Conservation (phyloP, 2,329 filamentous ascomycete species). For the Colletotrichum abscissum region DNA sequence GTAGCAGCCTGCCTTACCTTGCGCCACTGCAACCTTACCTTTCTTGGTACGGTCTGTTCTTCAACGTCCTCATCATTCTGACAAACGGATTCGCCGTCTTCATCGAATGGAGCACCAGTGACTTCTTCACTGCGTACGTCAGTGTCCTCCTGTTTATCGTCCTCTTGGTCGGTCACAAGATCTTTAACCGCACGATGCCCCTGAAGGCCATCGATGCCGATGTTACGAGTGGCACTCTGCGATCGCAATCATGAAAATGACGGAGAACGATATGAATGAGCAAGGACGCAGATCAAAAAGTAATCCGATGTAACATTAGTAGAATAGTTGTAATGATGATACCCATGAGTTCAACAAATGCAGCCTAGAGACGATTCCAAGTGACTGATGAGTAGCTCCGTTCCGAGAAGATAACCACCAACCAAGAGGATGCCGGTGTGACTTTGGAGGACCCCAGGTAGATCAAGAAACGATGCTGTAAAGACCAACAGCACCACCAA, state of each 20-base stretch:
- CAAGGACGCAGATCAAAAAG: not conserved
- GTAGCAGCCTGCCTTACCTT: constrained; percentile 68
- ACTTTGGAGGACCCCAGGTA: not conserved
- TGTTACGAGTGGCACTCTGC: constrained; percentile 37
- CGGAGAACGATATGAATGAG: not conserved
- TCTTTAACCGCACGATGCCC: constrained; percentile 52
- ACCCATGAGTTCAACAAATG: constrained; percentile 18
- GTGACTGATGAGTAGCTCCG: not conserved
- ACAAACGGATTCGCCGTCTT: constrained; percentile 78
- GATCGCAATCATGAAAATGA: constrained; percentile 5
- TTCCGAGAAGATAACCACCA: not conserved
- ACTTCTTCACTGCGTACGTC: constrained; percentile 74
- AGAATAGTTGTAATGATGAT: constrained; percentile 33
- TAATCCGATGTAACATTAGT: constrained; percentile 32
- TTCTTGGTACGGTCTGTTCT: constrained; percentile 73
- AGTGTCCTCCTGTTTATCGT: constrained; percentile 73
- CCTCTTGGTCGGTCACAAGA: constrained; percentile 71
- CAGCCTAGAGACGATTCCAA: not conserved
- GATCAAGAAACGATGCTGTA: constrained; percentile 39
- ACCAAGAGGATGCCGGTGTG: not conserved
- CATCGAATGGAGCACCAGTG: constrained; percentile 68
- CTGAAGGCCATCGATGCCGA: constrained; percentile 51
- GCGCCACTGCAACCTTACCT: constrained; percentile 73
- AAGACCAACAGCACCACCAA: constrained; percentile 43
- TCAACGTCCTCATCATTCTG: constrained; percentile 71